Conservation (phyloP, 441 rosid genomes). For the Eruca vesicaria region DNA sequence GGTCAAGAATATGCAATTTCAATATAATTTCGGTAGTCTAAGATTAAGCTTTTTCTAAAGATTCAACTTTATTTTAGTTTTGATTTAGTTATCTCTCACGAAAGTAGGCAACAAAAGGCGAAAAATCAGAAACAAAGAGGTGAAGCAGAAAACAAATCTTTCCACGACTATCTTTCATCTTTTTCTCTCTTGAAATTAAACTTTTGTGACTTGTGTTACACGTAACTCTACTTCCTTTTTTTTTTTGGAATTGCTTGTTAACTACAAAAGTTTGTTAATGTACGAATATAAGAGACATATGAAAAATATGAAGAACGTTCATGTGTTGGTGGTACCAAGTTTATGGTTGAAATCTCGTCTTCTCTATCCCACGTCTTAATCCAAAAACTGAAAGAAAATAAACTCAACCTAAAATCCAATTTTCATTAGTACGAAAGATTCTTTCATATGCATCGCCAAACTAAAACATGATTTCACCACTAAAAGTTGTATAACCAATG, state of each 20-base stretch:
- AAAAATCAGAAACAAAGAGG: neutral
- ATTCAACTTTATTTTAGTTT: neutral
- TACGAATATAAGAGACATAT: neutral
- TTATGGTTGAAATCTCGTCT: conserved; percentile 21
- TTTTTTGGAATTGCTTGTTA: neutral
- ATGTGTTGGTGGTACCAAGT: neutral
- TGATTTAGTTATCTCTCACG: neutral
- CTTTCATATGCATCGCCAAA: neutral
- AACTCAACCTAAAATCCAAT: neutral
- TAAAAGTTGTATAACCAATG: neutral
- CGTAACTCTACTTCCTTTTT: neutral
- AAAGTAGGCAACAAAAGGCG: conserved; percentile 1
- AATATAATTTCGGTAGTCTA: neutral
- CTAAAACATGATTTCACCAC: neutral
- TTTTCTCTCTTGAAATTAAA: conserved; percentile 15
- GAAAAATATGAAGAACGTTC: conserved; percentile 7
- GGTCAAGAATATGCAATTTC: neutral
- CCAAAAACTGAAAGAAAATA: neutral
- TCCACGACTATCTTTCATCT: neutral
- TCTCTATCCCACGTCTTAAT: neutral
- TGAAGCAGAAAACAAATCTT: neutral
- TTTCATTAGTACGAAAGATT: neutral
- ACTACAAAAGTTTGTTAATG: neutral
- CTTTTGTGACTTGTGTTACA: conserved; percentile 15
- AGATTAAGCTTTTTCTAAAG: neutral